Evolutionary conservation across 352 stramenopile genomes (phyloP), one percentile per base, ranked within the genome.

Genomic region (Phytophthora agathidicida): DNA sequence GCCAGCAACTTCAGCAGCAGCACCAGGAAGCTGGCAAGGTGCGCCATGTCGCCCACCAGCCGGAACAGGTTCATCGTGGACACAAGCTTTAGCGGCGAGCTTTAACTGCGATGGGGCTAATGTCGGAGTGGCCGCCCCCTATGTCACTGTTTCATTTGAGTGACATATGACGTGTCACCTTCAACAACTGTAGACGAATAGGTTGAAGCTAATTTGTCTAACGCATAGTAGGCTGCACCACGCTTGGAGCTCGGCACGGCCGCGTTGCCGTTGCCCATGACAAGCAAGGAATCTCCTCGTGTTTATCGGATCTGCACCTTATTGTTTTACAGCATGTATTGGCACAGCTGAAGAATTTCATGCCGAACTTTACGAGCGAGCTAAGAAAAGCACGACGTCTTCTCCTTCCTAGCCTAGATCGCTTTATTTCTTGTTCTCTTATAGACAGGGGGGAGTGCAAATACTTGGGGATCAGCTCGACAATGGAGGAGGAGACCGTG

Each of bases 21-120:
- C 55, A 99, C 89, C 52, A 99, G 76, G 73, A 99, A 99, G 77
- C 96, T 99, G 50, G 97, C 95, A 28, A 99, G 87, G 80, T 99
- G 98, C 45, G 90, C 96, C 91, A 99, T 99, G 85, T 99, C 98
- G 65, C 97, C 98, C 48, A 92, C 83, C 14, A 99, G 81, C 30
- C 98, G 96, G 82, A 99, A 99, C 69, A 98, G 83, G 68, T 98
- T 98, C 92, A 98, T 98, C 48, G 39, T 59, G 32, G 13, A 11
- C 30, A 9, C 13, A 16, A 37, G 20, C 30, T 23, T 35, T 36
- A 30, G 35, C 19, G 26, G 19, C n/a, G 20, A n/a, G 45, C n/a
- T 45, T 58, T 33, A 6, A 37, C 23, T 46, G 43, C 31, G 39
- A 43, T 16, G 49, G 50, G 22, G 54, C 36, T 46, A 41, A 50